phyloP scores from a whole-genome alignment of 441 rosid genomes.

The Adansonia gregorii region DNA sequence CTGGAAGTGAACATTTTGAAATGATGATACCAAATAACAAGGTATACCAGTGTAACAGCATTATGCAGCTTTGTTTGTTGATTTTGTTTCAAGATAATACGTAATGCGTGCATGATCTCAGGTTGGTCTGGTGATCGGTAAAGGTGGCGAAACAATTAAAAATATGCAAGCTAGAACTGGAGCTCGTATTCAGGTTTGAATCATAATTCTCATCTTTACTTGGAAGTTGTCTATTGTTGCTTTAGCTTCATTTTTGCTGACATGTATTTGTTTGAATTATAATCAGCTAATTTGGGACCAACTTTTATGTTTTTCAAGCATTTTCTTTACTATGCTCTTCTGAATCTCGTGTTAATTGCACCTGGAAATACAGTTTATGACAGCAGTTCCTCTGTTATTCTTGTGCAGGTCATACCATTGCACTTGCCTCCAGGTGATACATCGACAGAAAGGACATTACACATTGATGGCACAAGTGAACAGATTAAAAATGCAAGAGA shows the following conservation, averaged over 20 bases:
- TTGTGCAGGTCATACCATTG: constrained; percentile 83
- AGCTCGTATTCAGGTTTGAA: constrained; percentile 89
- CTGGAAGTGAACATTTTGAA: constrained; percentile 76
- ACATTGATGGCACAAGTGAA: constrained; percentile 91
- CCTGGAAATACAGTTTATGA: constrained; percentile 12
- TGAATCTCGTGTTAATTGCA: neutral
- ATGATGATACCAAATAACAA: constrained; percentile 85
- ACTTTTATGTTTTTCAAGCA: constrained; percentile 1
- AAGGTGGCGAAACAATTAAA: constrained; percentile 98
- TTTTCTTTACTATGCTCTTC: neutral
- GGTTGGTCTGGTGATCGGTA: constrained; percentile 99
- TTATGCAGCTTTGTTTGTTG: constrained; percentile 15
- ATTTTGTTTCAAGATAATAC: constrained; percentile 25
- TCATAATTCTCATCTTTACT: neutral
- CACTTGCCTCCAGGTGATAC: constrained; percentile 95
- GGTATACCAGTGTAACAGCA: constrained; percentile 44
- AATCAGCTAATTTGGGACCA: neutral
- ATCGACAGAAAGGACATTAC: constrained; percentile 72
- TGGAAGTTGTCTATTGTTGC: neutral
- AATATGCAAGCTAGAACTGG: constrained; percentile 90
- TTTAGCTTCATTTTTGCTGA: neutral
- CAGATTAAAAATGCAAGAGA: constrained; percentile 92
- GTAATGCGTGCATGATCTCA: constrained; percentile 43
- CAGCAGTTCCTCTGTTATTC: neutral
- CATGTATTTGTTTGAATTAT: neutral